These are phyloP conservation scores for Xylaria nigripes DNA, from an alignment of 495 filamentous ascomycete genomes.

Conservation along the genomic window DNA sequence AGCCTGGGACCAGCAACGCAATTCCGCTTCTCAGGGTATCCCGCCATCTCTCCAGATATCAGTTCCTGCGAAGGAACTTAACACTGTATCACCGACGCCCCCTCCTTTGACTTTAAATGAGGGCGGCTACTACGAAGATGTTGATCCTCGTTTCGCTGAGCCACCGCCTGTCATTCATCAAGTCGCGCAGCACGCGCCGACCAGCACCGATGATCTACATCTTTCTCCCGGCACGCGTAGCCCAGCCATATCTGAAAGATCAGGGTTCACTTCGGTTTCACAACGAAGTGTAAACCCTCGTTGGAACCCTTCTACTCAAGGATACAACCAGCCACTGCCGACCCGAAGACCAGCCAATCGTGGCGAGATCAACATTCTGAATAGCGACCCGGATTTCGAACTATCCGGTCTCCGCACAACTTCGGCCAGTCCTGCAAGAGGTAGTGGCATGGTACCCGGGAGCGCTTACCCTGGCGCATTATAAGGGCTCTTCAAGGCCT, in stretches of 20 bases:
- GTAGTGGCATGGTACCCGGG: conserved; percentile 27
- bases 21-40: conserved; percentile 34
- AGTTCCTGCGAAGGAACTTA: conserved; percentile 35
- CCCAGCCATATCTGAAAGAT: conserved; percentile 67
- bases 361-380: conserved; percentile 51
- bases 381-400: conserved; percentile 69
- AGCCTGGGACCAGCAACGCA: conserved; percentile 44
- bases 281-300: conserved; percentile 81
- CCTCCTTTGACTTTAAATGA: conserved; percentile 29
- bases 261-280: conserved; percentile 76
- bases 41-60: conserved; percentile 31
- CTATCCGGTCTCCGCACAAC: conserved; percentile 32
- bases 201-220: conserved; percentile 45
- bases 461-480: conserved; percentile 29
- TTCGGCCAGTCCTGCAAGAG: conserved; percentile 13
- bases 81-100: conserved; percentile 22
- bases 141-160: conserved; percentile 74
- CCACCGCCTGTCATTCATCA: conserved; percentile 24
- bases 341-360: conserved; percentile 38
- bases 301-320: conserved; percentile 49
- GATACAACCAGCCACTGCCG: conserved; percentile 30
- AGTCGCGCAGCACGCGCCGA: conserved; percentile 24
- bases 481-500: neutral
- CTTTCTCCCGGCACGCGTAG: conserved; percentile 58
- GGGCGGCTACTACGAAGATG: conserved; percentile 82